These are phyloP conservation scores for Clathrus columnatus DNA, from an alignment of 768 basidiomycete genomes.

Conservation along the genomic window DNA sequence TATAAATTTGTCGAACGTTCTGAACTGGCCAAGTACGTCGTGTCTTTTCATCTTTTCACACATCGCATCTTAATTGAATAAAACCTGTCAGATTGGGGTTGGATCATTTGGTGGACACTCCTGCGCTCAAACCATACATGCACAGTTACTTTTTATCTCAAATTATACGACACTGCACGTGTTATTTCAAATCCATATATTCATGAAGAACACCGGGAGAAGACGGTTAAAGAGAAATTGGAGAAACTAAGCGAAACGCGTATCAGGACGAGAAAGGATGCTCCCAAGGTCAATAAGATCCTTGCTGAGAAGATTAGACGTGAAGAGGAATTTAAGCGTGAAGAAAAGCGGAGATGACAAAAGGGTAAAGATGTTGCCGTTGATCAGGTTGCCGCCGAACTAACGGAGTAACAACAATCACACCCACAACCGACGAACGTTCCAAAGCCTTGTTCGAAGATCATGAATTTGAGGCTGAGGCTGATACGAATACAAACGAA, in stretches of 20 bases:
- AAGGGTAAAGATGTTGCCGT: constrained; percentile 41
- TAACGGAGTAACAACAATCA: constrained; percentile 23
- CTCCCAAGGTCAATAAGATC: constrained; percentile 71
- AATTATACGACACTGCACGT: constrained; percentile 91
- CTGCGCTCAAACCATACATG: constrained; percentile 98
- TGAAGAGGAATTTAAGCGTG: constrained; percentile 23
- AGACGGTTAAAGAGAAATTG: constrained; percentile 78
- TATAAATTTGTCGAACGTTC: constrained; percentile 91
- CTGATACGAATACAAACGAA: constrained; percentile 83
- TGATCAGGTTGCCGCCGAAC: constrained; percentile 41
- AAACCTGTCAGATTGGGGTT: constrained; percentile 63
- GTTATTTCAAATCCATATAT: constrained; percentile 95
- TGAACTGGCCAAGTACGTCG: constrained; percentile 74
- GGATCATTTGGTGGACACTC: constrained; percentile 89
- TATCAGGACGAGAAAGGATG: constrained; percentile 74
- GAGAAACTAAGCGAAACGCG: constrained; percentile 90
- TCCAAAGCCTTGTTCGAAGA: constrained; percentile 89
- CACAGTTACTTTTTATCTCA: constrained; percentile 98
- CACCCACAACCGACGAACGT: constrained; percentile 56
- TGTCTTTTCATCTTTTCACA: constrained; percentile 3
- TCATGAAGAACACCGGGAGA: constrained; percentile 90
- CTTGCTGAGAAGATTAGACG: constrained; percentile 77
- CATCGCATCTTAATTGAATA: neutral
- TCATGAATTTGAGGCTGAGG: constrained; percentile 81
- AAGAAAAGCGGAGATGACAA: constrained; percentile 31